Evolutionary conservation across 768 basidiomycete genomes (phyloP), one percentile per base, ranked within the genome.

Genomic region (Crucibulum laeve): DNA sequence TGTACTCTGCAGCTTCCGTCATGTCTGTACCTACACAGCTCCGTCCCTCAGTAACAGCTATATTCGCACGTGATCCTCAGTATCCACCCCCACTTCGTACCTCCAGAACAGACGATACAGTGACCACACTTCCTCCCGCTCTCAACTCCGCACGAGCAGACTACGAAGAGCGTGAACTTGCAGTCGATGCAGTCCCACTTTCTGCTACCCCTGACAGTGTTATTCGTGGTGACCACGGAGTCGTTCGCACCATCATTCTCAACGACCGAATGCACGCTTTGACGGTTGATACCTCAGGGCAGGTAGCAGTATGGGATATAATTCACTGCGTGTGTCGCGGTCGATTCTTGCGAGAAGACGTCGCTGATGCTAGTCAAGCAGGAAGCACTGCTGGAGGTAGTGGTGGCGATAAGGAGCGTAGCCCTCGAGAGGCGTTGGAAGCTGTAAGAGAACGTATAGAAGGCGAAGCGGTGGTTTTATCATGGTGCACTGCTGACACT

Each of bases 291-390:
- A 95, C 91, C 0, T 73, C 77, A 1, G 92, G 93, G 4, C 82
- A 88, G 53, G 84, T 97, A 8, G 88, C 85, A 0, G 84, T 91
- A 5, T 99, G 95, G 95, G 87, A 98, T 65, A 80, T 99, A 45
- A 76, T 93, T 8, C 73, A 83, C 1, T 84, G 86, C 0, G 46
- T 68, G 2, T 98, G 93, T 61, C 60, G 83, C 3, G 95, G 95
- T 1, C 63, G 73, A 38, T 94, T 81, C 62, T 52, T 62, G 4
- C 68, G 69, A 8, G 82, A 82, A 37, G 88, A 89, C 42, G 80
- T 92, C 15, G 72, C 76, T 35, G 69, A 71, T 14, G 76, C 77
- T 23, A 80, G 74, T 50, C 62, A 66, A 30, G 51, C 61, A 3
- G 80, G 75, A 14, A 78, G 80, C 55, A 59, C 64, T 18, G 57